Conservation (phyloP, 2,329 filamentous ascomycete species). For the Endocalyx cinctus region DNA sequence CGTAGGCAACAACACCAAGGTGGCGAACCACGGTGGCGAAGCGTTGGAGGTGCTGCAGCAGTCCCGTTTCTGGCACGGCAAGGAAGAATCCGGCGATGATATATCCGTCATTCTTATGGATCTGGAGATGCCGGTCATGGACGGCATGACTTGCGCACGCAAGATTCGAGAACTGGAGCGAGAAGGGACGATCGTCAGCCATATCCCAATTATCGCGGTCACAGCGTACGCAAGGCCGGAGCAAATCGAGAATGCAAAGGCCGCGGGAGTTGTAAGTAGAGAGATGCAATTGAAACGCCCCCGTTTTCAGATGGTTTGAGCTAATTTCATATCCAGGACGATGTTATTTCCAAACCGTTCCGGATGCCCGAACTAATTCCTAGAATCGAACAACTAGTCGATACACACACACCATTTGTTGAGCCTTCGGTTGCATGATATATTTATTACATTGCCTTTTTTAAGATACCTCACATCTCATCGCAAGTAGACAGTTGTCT, state of each 20-base stretch:
- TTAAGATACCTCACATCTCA: no score
- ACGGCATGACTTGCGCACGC: constrained; percentile 68
- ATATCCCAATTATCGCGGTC: constrained; percentile 78
- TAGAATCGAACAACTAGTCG: constrained; percentile 56
- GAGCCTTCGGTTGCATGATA: constrained; percentile 11
- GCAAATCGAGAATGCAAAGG: constrained; percentile 67
- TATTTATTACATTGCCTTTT: no score
- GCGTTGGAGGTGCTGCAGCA: constrained; percentile 53
- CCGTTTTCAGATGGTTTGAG: no score
- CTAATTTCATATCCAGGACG: constrained; percentile 46
- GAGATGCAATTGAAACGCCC: no score
- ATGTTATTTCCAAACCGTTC: constrained; percentile 77
- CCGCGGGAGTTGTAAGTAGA: constrained; percentile 65
- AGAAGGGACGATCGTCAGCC: constrained; percentile 54
- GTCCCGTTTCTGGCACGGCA: constrained; percentile 52
- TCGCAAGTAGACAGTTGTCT: no score
- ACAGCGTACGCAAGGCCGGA: constrained; percentile 74
- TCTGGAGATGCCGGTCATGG: constrained; percentile 80
- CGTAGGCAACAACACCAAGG: constrained; percentile 54
- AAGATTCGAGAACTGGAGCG: constrained; percentile 65
- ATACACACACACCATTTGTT: constrained; percentile 14
- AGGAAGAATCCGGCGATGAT: constrained; percentile 42
- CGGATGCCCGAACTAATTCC: constrained; percentile 66
- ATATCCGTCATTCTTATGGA: constrained; percentile 74
- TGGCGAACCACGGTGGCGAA: constrained; percentile 62